Base-by-base conservation (phyloP, 305 asterid genomes). In the Fraxinus nigra region DNA sequence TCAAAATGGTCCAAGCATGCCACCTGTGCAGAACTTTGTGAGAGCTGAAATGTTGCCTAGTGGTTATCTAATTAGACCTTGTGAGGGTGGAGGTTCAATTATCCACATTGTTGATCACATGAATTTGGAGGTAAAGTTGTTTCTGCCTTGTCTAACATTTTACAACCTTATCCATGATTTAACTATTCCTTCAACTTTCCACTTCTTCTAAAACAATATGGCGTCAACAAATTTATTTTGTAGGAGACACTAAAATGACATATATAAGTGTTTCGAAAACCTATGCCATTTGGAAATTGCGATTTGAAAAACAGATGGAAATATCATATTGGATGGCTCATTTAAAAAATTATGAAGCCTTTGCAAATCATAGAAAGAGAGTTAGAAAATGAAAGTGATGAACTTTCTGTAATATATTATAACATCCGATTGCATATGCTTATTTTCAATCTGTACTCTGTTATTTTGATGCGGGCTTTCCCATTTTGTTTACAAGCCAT, bases 1-100 rank as follows among this genome's bases (percentile, higher is more conserved):
- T 67, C 98, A 92, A 72, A 94, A 94, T 85, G 96, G 96, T 86
- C 93, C 97, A 20, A 90, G 90, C 87, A 94, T 94, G 97, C 98
- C 98, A 26, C 89, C 97, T 14, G 97, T 89, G 72, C 95, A 79
- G 82, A 93, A 91, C 85, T 94, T 93, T 80, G 97, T 93, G 82
- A 88, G 98, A 85, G 98, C 97, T 11, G 98, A 94, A 87, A 86
- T 94, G 91, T 82, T 93, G 85, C 93, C 98, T 38, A 93, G 98
- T 89, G 98, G 98, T 56, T 94, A 90, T 91, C 88, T 94, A 59
- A 89, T 94, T 83, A 93, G 98, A 86, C 97, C 97, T 74, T 94
- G 97, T 82, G 98, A 94, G 34, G 98, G 98, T 14, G 97, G 98
- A 65, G 97, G 98, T 30, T 94, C 98, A 2, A 90, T 94, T 59